Evolutionary conservation across 116 monocot genomes (phyloP).

Genomic region (Phalaenopsis hybrid): DNA sequence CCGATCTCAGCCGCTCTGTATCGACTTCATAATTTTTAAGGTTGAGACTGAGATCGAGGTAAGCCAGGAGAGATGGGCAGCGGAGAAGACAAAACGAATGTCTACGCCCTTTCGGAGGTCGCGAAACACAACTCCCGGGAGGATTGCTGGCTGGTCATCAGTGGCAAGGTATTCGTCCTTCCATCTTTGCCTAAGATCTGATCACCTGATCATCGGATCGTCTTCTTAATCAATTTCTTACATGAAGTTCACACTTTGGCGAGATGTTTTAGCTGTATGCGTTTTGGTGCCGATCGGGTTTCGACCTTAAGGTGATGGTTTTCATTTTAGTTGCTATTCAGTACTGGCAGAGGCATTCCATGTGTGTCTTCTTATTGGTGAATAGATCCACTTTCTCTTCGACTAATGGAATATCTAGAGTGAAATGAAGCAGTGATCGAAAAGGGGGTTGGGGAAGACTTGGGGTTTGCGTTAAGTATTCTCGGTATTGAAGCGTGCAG

Average conservation of each 20-base stretch:
- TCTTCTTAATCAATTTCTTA: neutral
- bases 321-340: neutral
- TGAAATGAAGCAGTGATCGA: neutral
- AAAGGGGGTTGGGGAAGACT: neutral
- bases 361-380: too few species aligned
- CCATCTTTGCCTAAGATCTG: conserved; percentile 1
- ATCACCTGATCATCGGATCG: neutral
- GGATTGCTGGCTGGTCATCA: conserved; percentile 27
- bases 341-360: neutral
- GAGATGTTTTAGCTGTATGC: too few species aligned
- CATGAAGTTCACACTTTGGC: neutral
- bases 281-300: neutral
- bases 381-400: neutral
- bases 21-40: neutral
- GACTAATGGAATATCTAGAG: neutral
- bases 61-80: conserved; percentile 1
- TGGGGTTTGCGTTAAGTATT: neutral
- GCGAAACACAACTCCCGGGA: conserved; percentile 9
- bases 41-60: neutral
- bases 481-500: neutral
- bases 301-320: neutral
- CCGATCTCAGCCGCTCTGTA: neutral
- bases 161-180: conserved; percentile 12
- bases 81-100: conserved; percentile 6
- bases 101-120: conserved; percentile 15